Conservation (phyloP, 768 basidiomycete species). For the Serendipita sp. region DNA sequence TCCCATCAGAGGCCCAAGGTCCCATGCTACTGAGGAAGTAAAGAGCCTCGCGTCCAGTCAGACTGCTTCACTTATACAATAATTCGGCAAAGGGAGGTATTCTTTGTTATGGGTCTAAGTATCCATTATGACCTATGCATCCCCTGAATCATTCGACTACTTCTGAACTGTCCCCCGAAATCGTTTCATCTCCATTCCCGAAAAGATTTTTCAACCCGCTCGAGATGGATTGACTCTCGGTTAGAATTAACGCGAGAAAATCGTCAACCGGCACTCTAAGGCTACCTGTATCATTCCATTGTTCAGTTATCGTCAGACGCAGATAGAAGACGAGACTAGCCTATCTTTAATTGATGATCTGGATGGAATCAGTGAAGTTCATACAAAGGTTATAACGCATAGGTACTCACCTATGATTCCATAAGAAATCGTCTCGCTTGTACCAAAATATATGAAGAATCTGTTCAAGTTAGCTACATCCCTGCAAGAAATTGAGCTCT, state of each 20-base stretch:
- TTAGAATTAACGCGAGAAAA: slow-evolving; percentile 57
- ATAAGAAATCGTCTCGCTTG: slow-evolving; percentile 68
- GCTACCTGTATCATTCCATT: no score
- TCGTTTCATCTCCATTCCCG: not conserved
- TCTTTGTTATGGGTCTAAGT: no score
- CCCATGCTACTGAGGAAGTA: no score
- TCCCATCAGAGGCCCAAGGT: no score
- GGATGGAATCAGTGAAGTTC: slow-evolving; percentile 4
- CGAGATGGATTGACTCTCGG: slow-evolving; percentile 43
- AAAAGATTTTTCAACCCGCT: not conserved
- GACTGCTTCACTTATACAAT: no score
- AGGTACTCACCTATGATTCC: slow-evolving; percentile 45
- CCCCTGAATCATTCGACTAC: no score
- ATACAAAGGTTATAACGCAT: slow-evolving; percentile 9
- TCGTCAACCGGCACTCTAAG: slow-evolving; percentile 30
- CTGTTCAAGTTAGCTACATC: slow-evolving; percentile 13
- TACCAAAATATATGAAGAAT: slow-evolving; percentile 57
- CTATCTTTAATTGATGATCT: slow-evolving; percentile 38
- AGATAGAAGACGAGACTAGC: slow-evolving; percentile 24
- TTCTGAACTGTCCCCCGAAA: no score
- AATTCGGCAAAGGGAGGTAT: no score
- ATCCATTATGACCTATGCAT: no score
- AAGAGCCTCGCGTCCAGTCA: no score
- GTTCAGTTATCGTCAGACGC: no score
- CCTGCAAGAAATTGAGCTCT: not conserved